Base-by-base conservation (phyloP, 2,329 filamentous ascomycete species). In the Phaeosphaeriaceae sp. region DNA sequence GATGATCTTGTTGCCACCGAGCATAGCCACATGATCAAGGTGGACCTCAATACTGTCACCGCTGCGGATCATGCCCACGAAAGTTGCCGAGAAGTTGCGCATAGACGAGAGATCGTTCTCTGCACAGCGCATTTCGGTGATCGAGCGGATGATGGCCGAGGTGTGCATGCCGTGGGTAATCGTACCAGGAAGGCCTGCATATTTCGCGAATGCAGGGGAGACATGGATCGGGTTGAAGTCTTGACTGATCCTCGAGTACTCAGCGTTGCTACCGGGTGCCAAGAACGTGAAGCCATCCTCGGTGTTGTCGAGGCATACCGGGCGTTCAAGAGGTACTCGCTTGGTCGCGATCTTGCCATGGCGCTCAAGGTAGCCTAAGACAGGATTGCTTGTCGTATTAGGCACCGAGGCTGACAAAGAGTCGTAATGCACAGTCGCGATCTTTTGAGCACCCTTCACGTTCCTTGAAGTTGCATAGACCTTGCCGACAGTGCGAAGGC, bases 121-220 rank as follows among this genome's bases (percentile, higher is more conserved):
- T 3, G 49, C 52, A 30, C 40, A 54, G 4, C 50, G 43, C 49
- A 49, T 53, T 52, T 76, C 70, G 1, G 77, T 52, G 0, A 76
- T 57, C 4, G 58, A 59, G 7, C 77, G 70, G 5, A 77, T 70
- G 9, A 67, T 67, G 2, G 76, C 75, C 19, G 66, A 69, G 15
- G 69, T 75, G 53, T 77, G 75, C 79, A 81, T 81, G 55, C 80
- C 80, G 61, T 81, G 80, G 15, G 73, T 77, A 32, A 82, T 78
- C 2, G 75, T 73, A 17, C 75, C 76, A 3, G 79, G 78, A 8
- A 81, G 68, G 19, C 71, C 68, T 19, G 72, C 78, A 13, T 70
- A 74, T 15, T 60, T 46, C 0, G 79, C 73, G 54, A 82, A 79
- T 15, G 71, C 57, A 8, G 63, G 67, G 1, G 76, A 80, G 1